Base-by-base conservation (phyloP, 2,329 filamentous ascomycete genomes). In the Fusarium anthophilum region DNA sequence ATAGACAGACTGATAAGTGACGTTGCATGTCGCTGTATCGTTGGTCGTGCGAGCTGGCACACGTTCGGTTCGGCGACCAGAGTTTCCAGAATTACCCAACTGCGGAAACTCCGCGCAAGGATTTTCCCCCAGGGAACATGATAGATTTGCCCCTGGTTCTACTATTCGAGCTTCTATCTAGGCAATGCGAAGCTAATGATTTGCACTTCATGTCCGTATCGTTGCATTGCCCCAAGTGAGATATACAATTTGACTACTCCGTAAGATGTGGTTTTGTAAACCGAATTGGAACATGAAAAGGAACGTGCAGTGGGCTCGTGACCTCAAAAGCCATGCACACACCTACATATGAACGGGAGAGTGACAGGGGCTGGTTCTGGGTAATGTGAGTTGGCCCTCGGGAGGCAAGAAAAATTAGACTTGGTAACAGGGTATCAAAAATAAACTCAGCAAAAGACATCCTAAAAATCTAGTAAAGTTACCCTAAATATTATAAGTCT, bases 101-200 rank as follows among this genome's bases (percentile, higher is more conserved):
- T 53, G 53, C 59, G 63, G 72, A 75, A 69, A 61, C 69, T 63
- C 71, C 71, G 69, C 67, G 22, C 56, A 66, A 44, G 68, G 58
- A 56, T 61, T 71, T 55, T 50, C 51, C 38, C 38, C 44, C 26
- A 14, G 69, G 69, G 60, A 51, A 51, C 56, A 61, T 74, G 38
- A 62, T 74, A 67, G 45, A 44, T 43, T n/a, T 41, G 54, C 58
- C 63, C 67, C 58, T 59, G 51, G 51, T 48, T 47, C 41, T 67
- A 43, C 48, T 50, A 32, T 22, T 28, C 43, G 39, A 41, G 32
- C 32, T 41, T 45, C 26, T 44, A 39, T 32, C 44, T 26, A 11
- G 44, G 24, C n/a, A 47, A 58, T 61, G 59, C 55, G 54, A 51
- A 67, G 45, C 51, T 50, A 32, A 72, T 69, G 50, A 50, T 65